These are phyloP conservation scores for Cladosporium sp. DNA, from an alignment of 2,329 filamentous ascomycete genomes.

Conservation along the genomic window DNA sequence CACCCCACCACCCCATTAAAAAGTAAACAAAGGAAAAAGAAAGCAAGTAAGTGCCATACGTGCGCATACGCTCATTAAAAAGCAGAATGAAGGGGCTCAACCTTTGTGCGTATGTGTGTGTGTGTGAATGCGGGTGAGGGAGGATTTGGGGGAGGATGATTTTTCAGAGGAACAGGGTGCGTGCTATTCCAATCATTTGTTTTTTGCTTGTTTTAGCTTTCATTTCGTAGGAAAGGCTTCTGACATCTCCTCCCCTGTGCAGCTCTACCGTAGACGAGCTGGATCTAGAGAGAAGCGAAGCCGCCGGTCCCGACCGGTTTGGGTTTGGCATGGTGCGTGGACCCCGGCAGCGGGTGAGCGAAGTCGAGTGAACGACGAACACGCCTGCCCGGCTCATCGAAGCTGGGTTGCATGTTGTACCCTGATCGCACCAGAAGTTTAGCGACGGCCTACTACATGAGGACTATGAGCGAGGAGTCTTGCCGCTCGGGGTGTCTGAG, in stretches of 20 bases:
- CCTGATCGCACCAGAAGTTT: constrained; percentile 20
- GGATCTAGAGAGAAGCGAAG: constrained; percentile 3
- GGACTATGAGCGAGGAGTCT: constrained; percentile 36
- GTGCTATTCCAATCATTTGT: constrained; percentile 20
- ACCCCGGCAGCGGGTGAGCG: not conserved
- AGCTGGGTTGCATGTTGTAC: not conserved
- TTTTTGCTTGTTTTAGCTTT: constrained; percentile 14
- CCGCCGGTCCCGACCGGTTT: constrained; percentile 8
- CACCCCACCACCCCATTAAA: not conserved
- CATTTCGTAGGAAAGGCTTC: constrained; percentile 17
- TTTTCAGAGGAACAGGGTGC: not conserved
- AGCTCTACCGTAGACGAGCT: constrained; percentile 19
- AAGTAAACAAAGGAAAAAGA: constrained; percentile 13
- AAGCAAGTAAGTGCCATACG: not conserved
- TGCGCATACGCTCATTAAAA: constrained; percentile 18
- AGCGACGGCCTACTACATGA: constrained; percentile 13
- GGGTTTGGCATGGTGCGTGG: not conserved
- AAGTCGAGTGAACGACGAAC: constrained; percentile 19
- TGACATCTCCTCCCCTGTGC: not conserved
- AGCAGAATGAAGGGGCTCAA: constrained; percentile 8
- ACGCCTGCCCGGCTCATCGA: constrained; percentile 9
- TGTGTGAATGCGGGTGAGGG: constrained; percentile 4
- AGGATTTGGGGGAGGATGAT: constrained; percentile 1
- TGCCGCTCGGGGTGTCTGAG: constrained; percentile 32
- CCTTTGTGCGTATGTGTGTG: constrained; percentile 13